These are phyloP conservation scores for Trichothecium roseum DNA, from an alignment of 2,329 filamentous ascomycete genomes.

Conservation along the genomic window DNA sequence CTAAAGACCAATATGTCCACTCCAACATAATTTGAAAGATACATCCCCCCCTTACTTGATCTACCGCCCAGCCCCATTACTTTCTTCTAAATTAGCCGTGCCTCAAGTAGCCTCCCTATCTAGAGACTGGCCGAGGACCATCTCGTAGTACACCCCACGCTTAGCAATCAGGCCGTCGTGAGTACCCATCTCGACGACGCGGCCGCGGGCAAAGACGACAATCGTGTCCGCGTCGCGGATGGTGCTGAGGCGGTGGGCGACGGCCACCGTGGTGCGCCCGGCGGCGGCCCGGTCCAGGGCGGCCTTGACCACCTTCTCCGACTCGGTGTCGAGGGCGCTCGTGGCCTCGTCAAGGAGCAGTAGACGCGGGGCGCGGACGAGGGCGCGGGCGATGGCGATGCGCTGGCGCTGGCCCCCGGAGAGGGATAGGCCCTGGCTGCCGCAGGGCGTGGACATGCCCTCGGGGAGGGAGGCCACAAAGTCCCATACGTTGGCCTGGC, in stretches of 20 bases:
- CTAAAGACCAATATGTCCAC: no score
- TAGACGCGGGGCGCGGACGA: conserved; percentile 55
- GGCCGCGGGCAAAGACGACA: conserved; percentile 40
- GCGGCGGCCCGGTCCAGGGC: conserved; percentile 40
- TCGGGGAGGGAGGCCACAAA: conserved; percentile 46
- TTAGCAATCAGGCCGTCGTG: conserved; percentile 38
- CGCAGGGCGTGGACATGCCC: conserved; percentile 52
- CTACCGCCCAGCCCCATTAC: no score
- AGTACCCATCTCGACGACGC: conserved; percentile 47
- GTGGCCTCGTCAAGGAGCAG: conserved; percentile 69
- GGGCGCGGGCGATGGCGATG: conserved; percentile 61
- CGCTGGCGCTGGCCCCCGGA: conserved; percentile 66
- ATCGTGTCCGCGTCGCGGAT: conserved; percentile 52
- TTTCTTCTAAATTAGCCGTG: no score
- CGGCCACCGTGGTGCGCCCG: conserved; percentile 46
- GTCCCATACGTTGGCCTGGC: conserved; percentile 43
- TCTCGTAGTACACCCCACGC: conserved; percentile 40
- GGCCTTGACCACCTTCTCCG: conserved; percentile 53
- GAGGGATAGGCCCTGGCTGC: conserved; percentile 56
- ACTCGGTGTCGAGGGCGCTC: conserved; percentile 50
- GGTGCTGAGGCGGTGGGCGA: conserved; percentile 50
- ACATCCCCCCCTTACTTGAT: no score
- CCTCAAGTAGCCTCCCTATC: conserved; percentile 42
- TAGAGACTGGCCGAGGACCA: conserved; percentile 36
- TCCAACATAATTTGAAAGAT: no score